Percentiles rank a stretch among this genome's conserved stretches.
phyloP scores from a whole-genome alignment of 2,329 filamentous ascomycete genomes.

The Westerdykella aurantiaca region DNA sequence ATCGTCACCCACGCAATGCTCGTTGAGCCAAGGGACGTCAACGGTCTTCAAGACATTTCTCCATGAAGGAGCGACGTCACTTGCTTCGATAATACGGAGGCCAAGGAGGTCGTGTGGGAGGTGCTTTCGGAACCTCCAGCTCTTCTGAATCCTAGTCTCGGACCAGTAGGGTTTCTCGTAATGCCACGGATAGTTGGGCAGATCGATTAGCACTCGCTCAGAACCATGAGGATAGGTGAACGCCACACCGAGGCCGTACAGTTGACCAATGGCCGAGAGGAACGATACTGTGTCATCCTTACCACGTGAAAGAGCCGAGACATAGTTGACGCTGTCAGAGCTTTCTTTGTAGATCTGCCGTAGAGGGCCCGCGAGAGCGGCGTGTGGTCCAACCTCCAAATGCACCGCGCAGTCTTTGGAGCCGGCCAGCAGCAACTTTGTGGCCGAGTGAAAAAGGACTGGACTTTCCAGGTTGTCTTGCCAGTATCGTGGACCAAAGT shows the following conservation, averaged over 20 bases:
- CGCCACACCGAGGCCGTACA: constrained; percentile 2
- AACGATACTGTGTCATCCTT: background rate
- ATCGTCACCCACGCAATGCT: constrained; percentile 13
- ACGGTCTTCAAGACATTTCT: constrained; percentile 9
- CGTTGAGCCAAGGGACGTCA: constrained; percentile 17
- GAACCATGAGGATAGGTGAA: background rate
- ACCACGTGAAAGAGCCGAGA: background rate
- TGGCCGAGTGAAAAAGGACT: too few relatives aligned
- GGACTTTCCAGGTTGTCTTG: too few relatives aligned
- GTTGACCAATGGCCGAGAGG: constrained; percentile 7
- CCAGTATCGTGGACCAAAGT: background rate
- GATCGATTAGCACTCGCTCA: background rate
- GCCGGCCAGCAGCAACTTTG: background rate
- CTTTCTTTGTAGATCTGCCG: constrained; percentile 22
- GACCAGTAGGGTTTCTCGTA: background rate
- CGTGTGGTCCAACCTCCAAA: constrained; percentile 29
- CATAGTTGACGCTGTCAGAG: background rate
- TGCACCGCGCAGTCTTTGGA: background rate
- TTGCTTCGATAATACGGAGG: background rate
- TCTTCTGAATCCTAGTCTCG: background rate
- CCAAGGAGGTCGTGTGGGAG: background rate
- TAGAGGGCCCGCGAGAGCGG: constrained; percentile 38
- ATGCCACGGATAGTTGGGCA: constrained; percentile 4
- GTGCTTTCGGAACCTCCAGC: background rate
- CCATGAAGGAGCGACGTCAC: background rate